phyloP scores from a whole-genome alignment of 768 basidiomycete species.

The Kwoniella europaea region DNA sequence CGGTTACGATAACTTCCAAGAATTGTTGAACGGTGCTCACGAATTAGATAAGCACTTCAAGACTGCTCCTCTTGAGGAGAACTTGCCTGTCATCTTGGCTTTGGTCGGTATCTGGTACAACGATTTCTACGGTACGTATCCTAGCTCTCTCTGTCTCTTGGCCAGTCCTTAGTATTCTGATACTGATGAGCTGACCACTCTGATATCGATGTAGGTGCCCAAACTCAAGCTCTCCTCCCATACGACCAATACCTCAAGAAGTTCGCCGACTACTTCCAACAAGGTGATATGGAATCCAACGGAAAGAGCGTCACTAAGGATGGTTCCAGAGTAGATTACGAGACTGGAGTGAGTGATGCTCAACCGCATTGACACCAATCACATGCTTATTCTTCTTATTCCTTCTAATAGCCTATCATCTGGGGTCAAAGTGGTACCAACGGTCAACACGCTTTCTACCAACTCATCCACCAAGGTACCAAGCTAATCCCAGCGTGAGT shows the following conservation, averaged over 20 bases:
- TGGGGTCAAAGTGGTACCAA: slow-evolving; percentile 99
- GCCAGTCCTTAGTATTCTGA: too few species aligned
- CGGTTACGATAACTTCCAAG: slow-evolving; percentile 91
- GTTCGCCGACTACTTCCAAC: slow-evolving; percentile 99
- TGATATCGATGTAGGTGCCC: too few species aligned
- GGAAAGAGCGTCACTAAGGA: slow-evolving; percentile 95
- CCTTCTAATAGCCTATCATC: slow-evolving; percentile 98
- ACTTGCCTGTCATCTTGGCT: slow-evolving; percentile 89
- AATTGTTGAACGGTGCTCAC: slow-evolving; percentile 87
- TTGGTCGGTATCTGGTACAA: slow-evolving; percentile 97
- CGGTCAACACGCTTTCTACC: slow-evolving; percentile 99
- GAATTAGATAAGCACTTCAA: slow-evolving; percentile 98
- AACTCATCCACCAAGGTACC: slow-evolving; percentile 67
- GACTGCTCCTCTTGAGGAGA: slow-evolving; percentile 81
- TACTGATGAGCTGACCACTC: too few species aligned
- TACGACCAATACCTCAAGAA: slow-evolving; percentile 99
- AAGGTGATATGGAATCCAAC: slow-evolving; percentile 99
- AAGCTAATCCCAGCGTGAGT: slow-evolving; percentile 59
- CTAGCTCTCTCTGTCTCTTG: neutral
- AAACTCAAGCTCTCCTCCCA: slow-evolving; percentile 92
- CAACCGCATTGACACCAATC: too few species aligned
- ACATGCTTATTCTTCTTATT: too few species aligned
- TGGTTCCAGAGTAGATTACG: slow-evolving; percentile 89
- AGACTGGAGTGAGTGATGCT: slow-evolving; percentile 86
- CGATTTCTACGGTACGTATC: slow-evolving; percentile 78